These are phyloP conservation scores for Paramicrosporidium saccamoebae DNA, from an alignment of 371 early-diverging fungal genomes.

Conservation along the genomic window DNA sequence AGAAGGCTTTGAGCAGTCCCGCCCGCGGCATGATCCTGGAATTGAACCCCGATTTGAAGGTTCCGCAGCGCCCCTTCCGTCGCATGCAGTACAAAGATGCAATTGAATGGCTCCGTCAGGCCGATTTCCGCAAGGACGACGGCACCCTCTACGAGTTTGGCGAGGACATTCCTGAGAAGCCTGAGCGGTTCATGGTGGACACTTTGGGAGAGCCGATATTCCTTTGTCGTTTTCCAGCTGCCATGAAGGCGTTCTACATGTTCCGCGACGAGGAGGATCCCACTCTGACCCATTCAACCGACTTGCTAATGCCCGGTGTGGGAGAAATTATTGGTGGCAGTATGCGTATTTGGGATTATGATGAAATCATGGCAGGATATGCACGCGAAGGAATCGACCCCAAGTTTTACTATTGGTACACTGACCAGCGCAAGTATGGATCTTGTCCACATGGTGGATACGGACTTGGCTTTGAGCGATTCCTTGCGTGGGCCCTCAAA, in stretches of 20 bases:
- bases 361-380: slow-evolving; percentile 75
- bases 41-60: slow-evolving; percentile 70
- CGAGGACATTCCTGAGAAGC: slow-evolving; percentile 98
- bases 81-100: slow-evolving; percentile 93
- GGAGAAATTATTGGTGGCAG: slow-evolving; percentile 99
- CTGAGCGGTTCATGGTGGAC: slow-evolving; percentile 93
- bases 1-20: slow-evolving; percentile 39
- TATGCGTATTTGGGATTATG: slow-evolving; percentile 83
- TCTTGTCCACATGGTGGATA: slow-evolving; percentile 95
- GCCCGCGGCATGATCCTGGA: slow-evolving; percentile 39
- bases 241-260: slow-evolving; percentile 99
- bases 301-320: slow-evolving; percentile 94
- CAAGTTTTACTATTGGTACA: slow-evolving; percentile 93
- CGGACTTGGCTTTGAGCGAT: slow-evolving; percentile 96
- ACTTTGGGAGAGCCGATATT: slow-evolving; percentile 85
- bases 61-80: slow-evolving; percentile 60
- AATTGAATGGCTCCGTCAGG: slow-evolving; percentile 70
- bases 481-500: slow-evolving; percentile 87
- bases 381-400: slow-evolving; percentile 86
- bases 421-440: slow-evolving; percentile 96
- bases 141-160: slow-evolving; percentile 68
- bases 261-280: slow-evolving; percentile 44
- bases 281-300: slow-evolving; percentile 80
- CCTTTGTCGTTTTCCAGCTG: slow-evolving; percentile 84
- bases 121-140: slow-evolving; percentile 66